Evolutionary conservation across 2,329 filamentous ascomycete genomes (phyloP).

Genomic region (Erysiphe neolycopersici): DNA sequence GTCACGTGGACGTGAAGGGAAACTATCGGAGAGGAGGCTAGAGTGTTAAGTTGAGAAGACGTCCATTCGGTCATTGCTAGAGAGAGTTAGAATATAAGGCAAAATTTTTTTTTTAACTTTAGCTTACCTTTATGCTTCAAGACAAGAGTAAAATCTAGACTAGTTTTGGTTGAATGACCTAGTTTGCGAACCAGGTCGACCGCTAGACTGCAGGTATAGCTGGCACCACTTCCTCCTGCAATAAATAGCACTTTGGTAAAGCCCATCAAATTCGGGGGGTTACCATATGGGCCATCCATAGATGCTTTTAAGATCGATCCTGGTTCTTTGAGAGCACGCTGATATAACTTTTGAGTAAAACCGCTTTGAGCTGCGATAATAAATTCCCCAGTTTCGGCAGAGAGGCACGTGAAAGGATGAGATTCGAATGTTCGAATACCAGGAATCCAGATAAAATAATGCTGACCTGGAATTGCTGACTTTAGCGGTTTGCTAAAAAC

Average conservation of each 20-base stretch:
- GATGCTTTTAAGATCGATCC: constrained; percentile 23
- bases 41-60: constrained; percentile 9
- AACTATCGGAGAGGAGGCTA: constrained; percentile 2
- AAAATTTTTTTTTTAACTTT: too few species aligned
- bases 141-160: constrained; percentile 23
- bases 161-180: constrained; percentile 13
- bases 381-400: constrained; percentile 20
- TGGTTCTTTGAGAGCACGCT: constrained; percentile 22
- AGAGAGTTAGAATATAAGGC: background rate
- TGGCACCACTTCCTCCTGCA: constrained; percentile 32
- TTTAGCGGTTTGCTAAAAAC: constrained; percentile 22
- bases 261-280: constrained; percentile 22
- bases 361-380: constrained; percentile 29
- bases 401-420: constrained; percentile 35
- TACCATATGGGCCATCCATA: constrained; percentile 31
- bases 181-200: constrained; percentile 18
- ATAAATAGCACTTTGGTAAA: constrained; percentile 29
- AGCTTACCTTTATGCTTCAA: constrained; percentile 19
- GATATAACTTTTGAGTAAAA: constrained; percentile 28
- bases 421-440: constrained; percentile 27
- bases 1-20: background rate
- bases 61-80: constrained; percentile 7
- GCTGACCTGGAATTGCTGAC: constrained; percentile 23
- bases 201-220: constrained; percentile 25
- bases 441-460: constrained; percentile 38